Evolutionary conservation across 2,329 filamentous ascomycete genomes (phyloP).

Genomic region (Penicillium sp.): DNA sequence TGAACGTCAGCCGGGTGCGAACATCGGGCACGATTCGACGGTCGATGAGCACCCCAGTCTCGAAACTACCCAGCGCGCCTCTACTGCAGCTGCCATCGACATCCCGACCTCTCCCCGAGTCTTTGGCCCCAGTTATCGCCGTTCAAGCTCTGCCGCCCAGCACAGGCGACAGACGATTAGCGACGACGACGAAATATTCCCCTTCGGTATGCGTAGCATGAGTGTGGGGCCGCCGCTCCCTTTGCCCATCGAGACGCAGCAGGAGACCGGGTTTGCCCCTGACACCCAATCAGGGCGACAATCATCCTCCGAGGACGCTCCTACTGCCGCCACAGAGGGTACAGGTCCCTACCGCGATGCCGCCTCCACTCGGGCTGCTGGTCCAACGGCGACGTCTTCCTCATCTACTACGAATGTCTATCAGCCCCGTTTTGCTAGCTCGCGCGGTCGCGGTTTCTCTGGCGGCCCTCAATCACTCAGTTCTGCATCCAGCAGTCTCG

Average conservation of each 20-base stretch:
- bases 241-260: slow-evolving; percentile 31
- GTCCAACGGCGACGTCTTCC: slow-evolving; percentile 26
- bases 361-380: slow-evolving; percentile 9
- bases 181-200: slow-evolving; percentile 45
- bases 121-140: slow-evolving; percentile 40
- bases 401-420: slow-evolving; percentile 34
- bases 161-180: slow-evolving; percentile 32
- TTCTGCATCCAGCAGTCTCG: slow-evolving; percentile 40
- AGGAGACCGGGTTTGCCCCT: slow-evolving; percentile 30
- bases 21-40: slow-evolving; percentile 30
- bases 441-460: slow-evolving; percentile 37
- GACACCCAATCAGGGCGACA: slow-evolving; percentile 17
- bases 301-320: slow-evolving; percentile 18
- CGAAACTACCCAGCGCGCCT: slow-evolving; percentile 31
- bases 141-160: slow-evolving; percentile 45
- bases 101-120: slow-evolving; percentile 47
- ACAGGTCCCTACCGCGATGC: neutral
- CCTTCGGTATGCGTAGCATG: slow-evolving; percentile 45
- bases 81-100: slow-evolving; percentile 44
- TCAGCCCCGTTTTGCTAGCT: slow-evolving; percentile 37
- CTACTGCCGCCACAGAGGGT: slow-evolving; percentile 9
- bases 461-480: slow-evolving; percentile 37
- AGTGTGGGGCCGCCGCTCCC: slow-evolving; percentile 44
- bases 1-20: slow-evolving; percentile 26
- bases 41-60: slow-evolving; percentile 37